A percentile compares a stretch with the other conserved stretches of the same genome.
Evolutionary conservation across 1,139 yeast genomes (phyloP).

Genomic region (Taphrina deformans): DNA sequence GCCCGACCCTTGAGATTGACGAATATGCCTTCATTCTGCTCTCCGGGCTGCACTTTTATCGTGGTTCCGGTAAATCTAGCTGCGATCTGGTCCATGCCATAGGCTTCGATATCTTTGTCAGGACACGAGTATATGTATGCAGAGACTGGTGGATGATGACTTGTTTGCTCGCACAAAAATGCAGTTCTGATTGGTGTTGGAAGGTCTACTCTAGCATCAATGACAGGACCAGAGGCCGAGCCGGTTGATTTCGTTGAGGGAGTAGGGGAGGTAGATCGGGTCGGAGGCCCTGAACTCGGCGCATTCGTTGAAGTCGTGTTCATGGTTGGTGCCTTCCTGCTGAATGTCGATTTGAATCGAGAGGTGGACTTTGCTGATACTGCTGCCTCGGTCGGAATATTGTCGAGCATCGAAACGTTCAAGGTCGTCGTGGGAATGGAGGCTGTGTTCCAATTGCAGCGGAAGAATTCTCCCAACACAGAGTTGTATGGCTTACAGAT

Average conservation of each 20-base stretch:
- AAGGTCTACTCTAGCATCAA: neutral
- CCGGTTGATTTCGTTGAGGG: slow-evolving; percentile 46
- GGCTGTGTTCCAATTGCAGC: slow-evolving; percentile 61
- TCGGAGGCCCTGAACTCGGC: neutral
- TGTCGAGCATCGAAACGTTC: slow-evolving; percentile 5
- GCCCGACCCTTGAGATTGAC: slow-evolving; percentile 51
- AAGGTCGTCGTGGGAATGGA: slow-evolving; percentile 10
- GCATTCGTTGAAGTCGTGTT: slow-evolving; percentile 1
- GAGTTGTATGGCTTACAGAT: slow-evolving; percentile 85
- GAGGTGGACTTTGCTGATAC: neutral
- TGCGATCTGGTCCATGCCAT: slow-evolving; percentile 74
- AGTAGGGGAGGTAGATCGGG: slow-evolving; percentile 23
- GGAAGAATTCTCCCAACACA: slow-evolving; percentile 75
- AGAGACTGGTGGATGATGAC: slow-evolving; percentile 82
- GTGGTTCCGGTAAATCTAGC: slow-evolving; percentile 65
- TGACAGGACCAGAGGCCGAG: slow-evolving; percentile 46
- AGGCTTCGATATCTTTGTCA: slow-evolving; percentile 58
- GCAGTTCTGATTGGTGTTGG: slow-evolving; percentile 19
- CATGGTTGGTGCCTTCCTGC: neutral
- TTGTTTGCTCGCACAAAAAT: slow-evolving; percentile 74
- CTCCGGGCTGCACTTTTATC: slow-evolving; percentile 61
- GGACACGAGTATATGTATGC: slow-evolving; percentile 69
- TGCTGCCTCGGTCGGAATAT: neutral
- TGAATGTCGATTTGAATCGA: slow-evolving; percentile 23
- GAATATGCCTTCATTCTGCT: slow-evolving; percentile 72